phyloP scores from a whole-genome alignment of 495 filamentous ascomycete genomes.

The Penicillium tannophilum region DNA sequence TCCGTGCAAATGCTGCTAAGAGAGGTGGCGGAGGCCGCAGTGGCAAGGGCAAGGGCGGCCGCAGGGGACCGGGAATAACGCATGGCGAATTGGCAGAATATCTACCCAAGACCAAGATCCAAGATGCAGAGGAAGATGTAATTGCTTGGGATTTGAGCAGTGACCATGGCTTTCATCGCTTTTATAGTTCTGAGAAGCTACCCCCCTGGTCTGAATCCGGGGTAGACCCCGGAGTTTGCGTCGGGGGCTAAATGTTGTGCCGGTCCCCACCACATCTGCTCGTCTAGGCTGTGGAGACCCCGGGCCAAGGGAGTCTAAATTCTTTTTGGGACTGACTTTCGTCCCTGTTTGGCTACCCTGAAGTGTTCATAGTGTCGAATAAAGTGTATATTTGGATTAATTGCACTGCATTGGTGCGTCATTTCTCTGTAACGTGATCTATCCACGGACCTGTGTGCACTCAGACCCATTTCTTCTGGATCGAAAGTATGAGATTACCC shows the following conservation, averaged over 20 bases:
- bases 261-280: conserved; percentile 3
- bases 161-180: neutral
- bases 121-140: neutral
- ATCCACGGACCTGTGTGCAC: neutral
- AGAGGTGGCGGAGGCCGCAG: conserved; percentile 6
- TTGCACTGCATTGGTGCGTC: neutral
- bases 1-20: conserved; percentile 34
- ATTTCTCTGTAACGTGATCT: neutral
- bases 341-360: neutral
- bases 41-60: conserved; percentile 7
- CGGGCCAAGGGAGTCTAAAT: neutral
- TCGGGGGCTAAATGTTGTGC: conserved; percentile 9
- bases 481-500: no score
- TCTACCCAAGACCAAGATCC: neutral
- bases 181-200: neutral
- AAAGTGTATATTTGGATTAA: neutral
- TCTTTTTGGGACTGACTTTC: neutral
- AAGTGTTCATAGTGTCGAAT: neutral
- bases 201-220: neutral
- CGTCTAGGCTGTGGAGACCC: conserved; percentile 4
- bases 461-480: neutral
- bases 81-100: neutral
- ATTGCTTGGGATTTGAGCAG: neutral
- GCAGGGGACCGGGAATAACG: neutral
- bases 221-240: conserved; percentile 3